Evolutionary conservation across 441 rosid genomes (phyloP), one percentile per base, ranked within the genome.

Genomic region (Brassica balearica): DNA sequence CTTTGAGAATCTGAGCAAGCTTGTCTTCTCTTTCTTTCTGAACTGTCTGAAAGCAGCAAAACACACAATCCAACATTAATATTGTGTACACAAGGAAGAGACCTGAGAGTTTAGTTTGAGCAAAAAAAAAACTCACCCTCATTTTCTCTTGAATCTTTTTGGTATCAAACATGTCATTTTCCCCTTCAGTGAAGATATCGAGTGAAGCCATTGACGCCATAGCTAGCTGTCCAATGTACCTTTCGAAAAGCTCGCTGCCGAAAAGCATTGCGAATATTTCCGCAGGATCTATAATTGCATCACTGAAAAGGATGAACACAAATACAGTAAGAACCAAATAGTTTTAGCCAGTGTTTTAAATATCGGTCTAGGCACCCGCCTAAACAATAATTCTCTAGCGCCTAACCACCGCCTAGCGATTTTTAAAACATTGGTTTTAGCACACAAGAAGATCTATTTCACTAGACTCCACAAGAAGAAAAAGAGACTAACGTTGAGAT

Each of bases 201-300:
- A 89, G 82, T 17, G 99, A 95, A 85, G 99, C 97, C 95, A 95
- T 92, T 43, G 97, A 95, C 62, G 99, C 98, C 98, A 95, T 95
- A 64, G 98, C 98, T 82, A 95, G 98, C 85, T 91, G 91, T 78
- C 99, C 99, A 68, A 95, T 91, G 65, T 93, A 95, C 34, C 86
- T 94, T 84, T 90, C 99, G 41, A 95, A 95, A 82, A 95, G 98
- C 81, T 95, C 99, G 67, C 99, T 95, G 66, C 99, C 99, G 76
- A 95, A 95, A 46, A 95, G 98, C 99, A 93, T 92, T 1, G 99
- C 99, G 80, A 93, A 95, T 70, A 95, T 90, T 46, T 90, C 98
- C 7, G 99, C 99, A 71, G 98, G 98, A 73, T 95, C 98, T 1
- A 95, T 91, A 72, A 92, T 95, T 69, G 93, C 89, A 25, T 95